Evolutionary conservation across 768 basidiomycete genomes (phyloP).

Genomic region (Naematelia encephala): DNA sequence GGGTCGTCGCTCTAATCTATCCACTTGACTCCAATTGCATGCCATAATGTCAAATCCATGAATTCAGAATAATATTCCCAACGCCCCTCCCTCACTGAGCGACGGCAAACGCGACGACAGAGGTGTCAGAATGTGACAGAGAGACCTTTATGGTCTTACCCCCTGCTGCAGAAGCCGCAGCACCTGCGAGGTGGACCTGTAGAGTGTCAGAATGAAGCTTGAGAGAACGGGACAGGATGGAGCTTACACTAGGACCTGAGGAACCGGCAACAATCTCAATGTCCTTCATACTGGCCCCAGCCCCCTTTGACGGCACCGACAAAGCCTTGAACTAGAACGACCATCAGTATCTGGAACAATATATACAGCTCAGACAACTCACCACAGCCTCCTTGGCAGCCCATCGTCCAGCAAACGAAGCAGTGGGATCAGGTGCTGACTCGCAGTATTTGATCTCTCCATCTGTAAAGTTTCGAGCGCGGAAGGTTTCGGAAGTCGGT

Average conservation of each 20-base stretch:
- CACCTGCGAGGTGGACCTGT: constrained; percentile 51
- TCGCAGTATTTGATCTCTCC: constrained; percentile 82
- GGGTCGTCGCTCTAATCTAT: background rate
- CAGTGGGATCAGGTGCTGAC: constrained; percentile 74
- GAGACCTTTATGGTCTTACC: constrained; percentile 77
- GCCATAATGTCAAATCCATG: background rate
- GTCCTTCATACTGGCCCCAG: constrained; percentile 90
- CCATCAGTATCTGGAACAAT: too few relatives aligned
- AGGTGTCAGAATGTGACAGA: constrained; percentile 86
- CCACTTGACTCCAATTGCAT: background rate
- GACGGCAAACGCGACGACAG: constrained; percentile 53
- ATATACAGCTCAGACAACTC: constrained; percentile 16
- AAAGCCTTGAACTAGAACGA: constrained; percentile 87
- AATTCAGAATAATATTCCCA: background rate
- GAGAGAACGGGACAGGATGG: background rate
- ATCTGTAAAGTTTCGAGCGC: constrained; percentile 87
- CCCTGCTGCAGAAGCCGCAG: constrained; percentile 70
- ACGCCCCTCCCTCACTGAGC: constrained; percentile 27
- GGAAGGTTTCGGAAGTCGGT: constrained; percentile 83
- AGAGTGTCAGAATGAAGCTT: too few relatives aligned
- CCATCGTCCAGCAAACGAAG: constrained; percentile 97
- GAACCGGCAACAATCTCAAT: constrained; percentile 81
- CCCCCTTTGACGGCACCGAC: constrained; percentile 83
- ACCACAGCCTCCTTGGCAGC: constrained; percentile 82
- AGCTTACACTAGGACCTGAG: constrained; percentile 70